Evolutionary conservation across 2,329 filamentous ascomycete genomes (phyloP).

Genomic region (Verticillium isaacii): DNA sequence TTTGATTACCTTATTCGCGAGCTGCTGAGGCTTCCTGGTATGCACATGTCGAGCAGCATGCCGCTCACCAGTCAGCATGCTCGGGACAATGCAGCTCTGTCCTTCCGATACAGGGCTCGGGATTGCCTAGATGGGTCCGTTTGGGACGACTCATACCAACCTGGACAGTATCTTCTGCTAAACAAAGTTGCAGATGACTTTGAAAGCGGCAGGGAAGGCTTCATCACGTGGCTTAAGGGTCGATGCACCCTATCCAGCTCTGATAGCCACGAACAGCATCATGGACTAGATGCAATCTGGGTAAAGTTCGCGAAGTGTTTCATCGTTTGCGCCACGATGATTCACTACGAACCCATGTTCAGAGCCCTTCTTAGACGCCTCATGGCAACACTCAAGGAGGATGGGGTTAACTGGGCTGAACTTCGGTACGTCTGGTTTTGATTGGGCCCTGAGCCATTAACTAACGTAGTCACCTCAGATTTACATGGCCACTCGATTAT

Average conservation of each 20-base stretch:
- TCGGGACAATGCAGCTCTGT: constrained; percentile 49
- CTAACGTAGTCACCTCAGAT: constrained; percentile 41
- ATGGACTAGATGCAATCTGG: constrained; percentile 83
- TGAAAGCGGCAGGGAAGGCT: constrained; percentile 63
- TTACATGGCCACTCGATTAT: constrained; percentile 48
- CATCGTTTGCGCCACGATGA: constrained; percentile 64
- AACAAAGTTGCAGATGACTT: constrained; percentile 66
- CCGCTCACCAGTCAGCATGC: constrained; percentile 50
- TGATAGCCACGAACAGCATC: constrained; percentile 74
- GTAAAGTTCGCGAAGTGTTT: constrained; percentile 75
- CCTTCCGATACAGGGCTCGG: constrained; percentile 47
- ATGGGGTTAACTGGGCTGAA: constrained; percentile 84
- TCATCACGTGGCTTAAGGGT: constrained; percentile 71
- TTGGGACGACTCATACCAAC: constrained; percentile 48
- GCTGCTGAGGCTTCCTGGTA: constrained; percentile 65
- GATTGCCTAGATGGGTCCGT: too few species aligned
- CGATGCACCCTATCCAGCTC: constrained; percentile 67
- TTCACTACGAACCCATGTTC: constrained; percentile 90
- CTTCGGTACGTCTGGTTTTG: constrained; percentile 53
- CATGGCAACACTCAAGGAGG: constrained; percentile 66
- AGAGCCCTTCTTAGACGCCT: constrained; percentile 69
- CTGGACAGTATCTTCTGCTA: constrained; percentile 53
- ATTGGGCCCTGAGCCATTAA: constrained; percentile 53
- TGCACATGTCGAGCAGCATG: constrained; percentile 62
- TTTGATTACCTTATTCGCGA: constrained; percentile 73